Evolutionary conservation across 179 eudicot genomes (phyloP).

Genomic region (Carnegiea gigantea): DNA sequence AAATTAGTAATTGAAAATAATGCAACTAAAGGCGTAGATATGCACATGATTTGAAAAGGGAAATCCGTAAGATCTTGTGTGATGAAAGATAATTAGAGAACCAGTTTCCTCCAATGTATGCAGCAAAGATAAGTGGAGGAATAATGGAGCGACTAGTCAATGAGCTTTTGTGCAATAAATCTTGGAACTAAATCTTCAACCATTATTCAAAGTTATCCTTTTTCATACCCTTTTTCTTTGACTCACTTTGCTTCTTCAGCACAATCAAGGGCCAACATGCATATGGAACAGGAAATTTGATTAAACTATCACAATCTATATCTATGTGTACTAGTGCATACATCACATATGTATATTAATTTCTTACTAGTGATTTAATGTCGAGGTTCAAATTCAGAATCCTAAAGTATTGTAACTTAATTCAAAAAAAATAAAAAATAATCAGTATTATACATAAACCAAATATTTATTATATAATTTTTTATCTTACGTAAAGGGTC

Average conservation of each 20-base stretch:
- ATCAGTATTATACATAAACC: too few species aligned
- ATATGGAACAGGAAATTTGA: background rate
- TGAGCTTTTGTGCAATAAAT: conserved; percentile 23
- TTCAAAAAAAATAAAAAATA: too few species aligned
- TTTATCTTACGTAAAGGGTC: too few species aligned
- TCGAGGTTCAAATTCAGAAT: too few species aligned
- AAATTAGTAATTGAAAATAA: too few species aligned
- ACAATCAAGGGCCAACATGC: conserved; percentile 28
- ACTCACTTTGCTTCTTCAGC: conserved; percentile 25
- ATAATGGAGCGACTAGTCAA: conserved; percentile 32
- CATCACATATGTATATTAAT: too few species aligned
- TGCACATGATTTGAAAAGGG: background rate
- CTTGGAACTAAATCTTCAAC: conserved; percentile 36
- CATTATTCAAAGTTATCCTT: conserved; percentile 38
- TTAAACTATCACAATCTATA: too few species aligned
- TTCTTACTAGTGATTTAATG: too few species aligned
- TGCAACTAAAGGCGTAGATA: too few species aligned
- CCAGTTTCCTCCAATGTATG: background rate
- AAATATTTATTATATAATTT: too few species aligned
- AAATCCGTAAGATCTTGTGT: background rate
- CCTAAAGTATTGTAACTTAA: too few species aligned
- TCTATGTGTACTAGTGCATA: too few species aligned
- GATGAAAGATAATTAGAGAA: background rate
- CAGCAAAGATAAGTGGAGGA: background rate
- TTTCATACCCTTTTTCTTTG: conserved; percentile 14